These are phyloP conservation scores for Serendipita sp. DNA, from an alignment of 768 basidiomycete genomes.

Conservation along the genomic window DNA sequence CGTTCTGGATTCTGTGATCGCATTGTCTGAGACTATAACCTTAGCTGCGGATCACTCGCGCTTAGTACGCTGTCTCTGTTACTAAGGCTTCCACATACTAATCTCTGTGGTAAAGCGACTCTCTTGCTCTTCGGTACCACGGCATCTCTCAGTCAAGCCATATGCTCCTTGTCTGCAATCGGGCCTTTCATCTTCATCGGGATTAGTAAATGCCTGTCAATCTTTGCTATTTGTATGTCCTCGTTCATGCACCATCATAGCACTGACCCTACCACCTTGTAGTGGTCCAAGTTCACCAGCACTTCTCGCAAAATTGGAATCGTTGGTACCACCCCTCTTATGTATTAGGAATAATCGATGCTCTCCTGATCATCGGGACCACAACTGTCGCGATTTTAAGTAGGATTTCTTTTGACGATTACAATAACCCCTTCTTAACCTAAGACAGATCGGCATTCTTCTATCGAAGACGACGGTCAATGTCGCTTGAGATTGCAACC, in stretches of 20 bases:
- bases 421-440: too few relatives aligned
- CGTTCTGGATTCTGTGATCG: not conserved
- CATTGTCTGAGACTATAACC: not conserved
- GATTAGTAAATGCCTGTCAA: not conserved
- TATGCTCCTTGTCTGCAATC: not conserved
- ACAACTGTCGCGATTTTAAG: too few relatives aligned
- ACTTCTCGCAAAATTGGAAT: not conserved
- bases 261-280: not conserved
- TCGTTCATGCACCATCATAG: not conserved
- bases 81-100: not conserved
- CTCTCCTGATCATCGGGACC: not conserved
- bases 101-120: not conserved
- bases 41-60: not conserved
- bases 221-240: not conserved
- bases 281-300: not conserved
- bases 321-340: not conserved
- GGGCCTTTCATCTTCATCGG: not conserved
- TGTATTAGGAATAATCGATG: not conserved
- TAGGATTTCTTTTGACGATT: too few relatives aligned
- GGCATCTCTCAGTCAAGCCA: not conserved
- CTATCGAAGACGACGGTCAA: too few relatives aligned
- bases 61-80: not conserved
- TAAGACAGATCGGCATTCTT: too few relatives aligned
- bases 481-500: too few relatives aligned
- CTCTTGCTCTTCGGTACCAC: not conserved